These are phyloP conservation scores for Epichloe elymi DNA, from an alignment of 2,329 filamentous ascomycete species.

Conservation along the genomic window DNA sequence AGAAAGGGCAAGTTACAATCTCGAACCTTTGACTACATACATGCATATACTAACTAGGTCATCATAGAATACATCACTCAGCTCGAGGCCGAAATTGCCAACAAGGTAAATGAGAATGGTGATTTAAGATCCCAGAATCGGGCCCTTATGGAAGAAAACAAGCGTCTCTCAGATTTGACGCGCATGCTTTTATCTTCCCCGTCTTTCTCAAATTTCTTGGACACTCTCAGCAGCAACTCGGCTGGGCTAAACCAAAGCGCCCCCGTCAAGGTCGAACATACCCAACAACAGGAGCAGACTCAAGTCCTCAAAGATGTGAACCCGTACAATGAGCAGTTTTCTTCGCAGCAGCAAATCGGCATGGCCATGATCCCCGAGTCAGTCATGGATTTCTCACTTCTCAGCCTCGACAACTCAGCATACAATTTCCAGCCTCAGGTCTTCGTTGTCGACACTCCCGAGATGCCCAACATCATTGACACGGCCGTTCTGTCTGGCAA, in stretches of 20 bases:
- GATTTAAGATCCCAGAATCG: conserved; percentile 72
- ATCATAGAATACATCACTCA: conserved; percentile 83
- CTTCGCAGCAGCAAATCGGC: conserved; percentile 54
- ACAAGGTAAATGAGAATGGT: conserved; percentile 70
- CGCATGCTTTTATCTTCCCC: conserved; percentile 69
- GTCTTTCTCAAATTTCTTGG: conserved; percentile 71
- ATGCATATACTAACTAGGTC: background rate
- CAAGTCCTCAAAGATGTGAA: conserved; percentile 54
- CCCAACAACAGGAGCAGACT: conserved; percentile 27
- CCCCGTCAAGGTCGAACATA: conserved; percentile 24
- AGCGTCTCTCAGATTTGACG: conserved; percentile 63
- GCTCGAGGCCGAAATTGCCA: conserved; percentile 78
- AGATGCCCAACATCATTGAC: conserved; percentile 48
- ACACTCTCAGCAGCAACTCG: conserved; percentile 52
- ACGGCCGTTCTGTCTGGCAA: conserved; percentile 58
- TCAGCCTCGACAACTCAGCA: conserved; percentile 43
- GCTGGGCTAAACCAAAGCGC: conserved; percentile 26
- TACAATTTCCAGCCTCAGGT: conserved; percentile 57
- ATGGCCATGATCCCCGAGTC: conserved; percentile 79
- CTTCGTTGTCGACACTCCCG: conserved; percentile 62
- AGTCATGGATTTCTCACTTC: conserved; percentile 58
- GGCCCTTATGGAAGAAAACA: conserved; percentile 73
- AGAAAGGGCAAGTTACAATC: conserved; percentile 66
- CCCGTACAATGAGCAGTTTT: conserved; percentile 41
- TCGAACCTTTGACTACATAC: background rate